Percentiles rank a stretch among this genome's conserved stretches.
Conservation (phyloP, 2,329 filamentous ascomycete genomes). For the Colletotrichum sansevieriae region DNA sequence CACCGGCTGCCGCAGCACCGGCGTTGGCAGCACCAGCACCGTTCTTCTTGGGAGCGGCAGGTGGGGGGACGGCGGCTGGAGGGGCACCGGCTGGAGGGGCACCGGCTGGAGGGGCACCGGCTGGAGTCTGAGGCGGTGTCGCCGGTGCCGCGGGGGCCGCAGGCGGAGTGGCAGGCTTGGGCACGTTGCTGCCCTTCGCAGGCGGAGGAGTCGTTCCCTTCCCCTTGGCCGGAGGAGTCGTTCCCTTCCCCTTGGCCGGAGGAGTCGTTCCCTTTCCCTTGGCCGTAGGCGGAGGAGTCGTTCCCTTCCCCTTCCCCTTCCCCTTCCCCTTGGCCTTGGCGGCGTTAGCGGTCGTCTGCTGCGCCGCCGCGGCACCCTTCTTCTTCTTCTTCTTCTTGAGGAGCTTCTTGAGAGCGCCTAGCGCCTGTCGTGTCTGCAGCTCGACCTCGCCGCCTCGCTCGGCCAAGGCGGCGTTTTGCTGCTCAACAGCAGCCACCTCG, state of each 20-base stretch:
- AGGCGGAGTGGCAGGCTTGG: neutral
- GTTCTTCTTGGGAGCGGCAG: slow-evolving; percentile 24
- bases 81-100: neutral
- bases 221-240: too few relatives aligned
- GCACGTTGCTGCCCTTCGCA: neutral
- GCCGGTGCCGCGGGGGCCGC: neutral
- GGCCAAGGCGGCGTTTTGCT: slow-evolving; percentile 20
- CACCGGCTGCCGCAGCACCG: slow-evolving; percentile 6
- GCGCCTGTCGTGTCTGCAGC: neutral
- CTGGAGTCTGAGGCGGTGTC: neutral
- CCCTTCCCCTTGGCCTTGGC: slow-evolving; percentile 3
- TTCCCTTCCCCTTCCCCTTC: neutral
- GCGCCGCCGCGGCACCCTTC: too few relatives aligned
- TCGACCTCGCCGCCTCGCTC: neutral
- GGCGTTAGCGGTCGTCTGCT: too few relatives aligned
- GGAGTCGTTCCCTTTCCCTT: too few relatives aligned
- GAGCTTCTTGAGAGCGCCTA: too few relatives aligned
- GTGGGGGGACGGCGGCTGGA: too few relatives aligned
- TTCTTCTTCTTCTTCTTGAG: too few relatives aligned
- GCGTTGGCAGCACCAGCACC: slow-evolving; percentile 21
- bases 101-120: neutral
- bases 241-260: too few relatives aligned
- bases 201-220: too few relatives aligned
- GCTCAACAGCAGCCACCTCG: slow-evolving; percentile 22
- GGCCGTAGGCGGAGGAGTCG: too few relatives aligned